Evolutionary conservation across 805 yeast genomes (phyloP).

Genomic region (Citeromyces matritensis): DNA sequence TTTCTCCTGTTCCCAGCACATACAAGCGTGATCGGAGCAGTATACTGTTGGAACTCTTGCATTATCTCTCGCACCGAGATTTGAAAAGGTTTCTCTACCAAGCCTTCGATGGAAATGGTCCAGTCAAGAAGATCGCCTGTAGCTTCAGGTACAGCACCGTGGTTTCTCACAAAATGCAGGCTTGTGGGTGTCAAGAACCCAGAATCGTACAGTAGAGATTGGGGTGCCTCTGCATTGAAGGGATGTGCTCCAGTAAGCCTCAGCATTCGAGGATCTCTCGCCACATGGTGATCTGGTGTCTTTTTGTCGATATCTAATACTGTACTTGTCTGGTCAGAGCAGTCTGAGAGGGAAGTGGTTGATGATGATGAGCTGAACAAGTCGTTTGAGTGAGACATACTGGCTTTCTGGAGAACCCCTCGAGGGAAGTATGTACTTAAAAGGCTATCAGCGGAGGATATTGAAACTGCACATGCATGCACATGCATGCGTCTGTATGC

Average conservation of each 20-base stretch:
- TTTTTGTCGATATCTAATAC: constrained; percentile 10
- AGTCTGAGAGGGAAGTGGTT: background rate
- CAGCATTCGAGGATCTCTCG: constrained; percentile 13
- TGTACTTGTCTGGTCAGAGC: background rate
- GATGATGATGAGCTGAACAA: background rate
- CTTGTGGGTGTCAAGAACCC: constrained; percentile 17
- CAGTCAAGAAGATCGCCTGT: constrained; percentile 11
- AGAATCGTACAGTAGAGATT: constrained; percentile 10
- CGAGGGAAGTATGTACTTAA: too few relatives aligned
- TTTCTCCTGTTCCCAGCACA: constrained; percentile 20
- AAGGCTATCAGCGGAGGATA: too few relatives aligned
- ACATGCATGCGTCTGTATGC: background rate
- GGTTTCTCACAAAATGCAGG: constrained; percentile 18
- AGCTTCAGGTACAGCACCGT: constrained; percentile 15
- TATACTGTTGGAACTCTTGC: constrained; percentile 11
- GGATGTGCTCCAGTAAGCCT: constrained; percentile 19
- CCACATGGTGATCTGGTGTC: constrained; percentile 15
- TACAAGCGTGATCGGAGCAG: constrained; percentile 17
- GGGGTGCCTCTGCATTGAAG: constrained; percentile 17
- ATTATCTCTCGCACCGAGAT: constrained; percentile 11
- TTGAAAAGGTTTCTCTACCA: constrained; percentile 13
- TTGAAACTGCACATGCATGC: background rate
- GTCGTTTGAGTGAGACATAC: too few relatives aligned
- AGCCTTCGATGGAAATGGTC: constrained; percentile 13
- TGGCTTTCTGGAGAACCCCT: too few relatives aligned